Evolutionary conservation across 768 basidiomycete species (phyloP), one percentile per base, ranked within the genome.

Genomic region (Mycena alexandri): DNA sequence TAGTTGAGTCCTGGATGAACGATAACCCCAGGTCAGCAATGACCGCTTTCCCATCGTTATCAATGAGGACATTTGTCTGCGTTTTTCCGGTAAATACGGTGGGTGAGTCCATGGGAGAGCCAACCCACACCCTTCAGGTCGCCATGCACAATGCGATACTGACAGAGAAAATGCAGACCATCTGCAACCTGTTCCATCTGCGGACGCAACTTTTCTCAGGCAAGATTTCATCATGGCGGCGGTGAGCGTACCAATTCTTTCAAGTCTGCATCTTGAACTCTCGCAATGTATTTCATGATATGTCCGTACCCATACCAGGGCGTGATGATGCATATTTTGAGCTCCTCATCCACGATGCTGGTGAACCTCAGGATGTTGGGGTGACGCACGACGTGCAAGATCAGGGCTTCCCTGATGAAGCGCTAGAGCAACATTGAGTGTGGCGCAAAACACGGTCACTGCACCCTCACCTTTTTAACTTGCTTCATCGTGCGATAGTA

Each of bases 111-210:
- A 13, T 52, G 14, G 13, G 13, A 6, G 5, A 29, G 0, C 42
- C 38, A 14, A 9, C 64, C 44, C 65, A 67, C 82, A 34, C 77
- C 78, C 67, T 83, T 84, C 29, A 84, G 34, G 69, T 84, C 83
- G 9, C 83, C 80, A 25, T 84, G 83, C 16, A 81, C 67, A 29
- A 84, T 73, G 6, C 65, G 65, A 24, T 72, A 76, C 46, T 66
- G 21, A 14, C 72, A 74, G 29, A 79, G 47, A 33, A 74, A 78
- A 17, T 72, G 62, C 17, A 79, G 71, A 7, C 75, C 79, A 52
- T 75, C 73, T 1, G 73, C 75, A 24, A 78, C 73, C 34, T 77
- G 73, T 34, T 74, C 65, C 25, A 76, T 67, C 78, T 78, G 61
- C 10, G 38, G 36, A 17, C 51, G 50, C 42, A 75, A n/a, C 2